phyloP scores from a whole-genome alignment of 2,329 filamentous ascomycete genomes.

The Trichophyton simii region DNA sequence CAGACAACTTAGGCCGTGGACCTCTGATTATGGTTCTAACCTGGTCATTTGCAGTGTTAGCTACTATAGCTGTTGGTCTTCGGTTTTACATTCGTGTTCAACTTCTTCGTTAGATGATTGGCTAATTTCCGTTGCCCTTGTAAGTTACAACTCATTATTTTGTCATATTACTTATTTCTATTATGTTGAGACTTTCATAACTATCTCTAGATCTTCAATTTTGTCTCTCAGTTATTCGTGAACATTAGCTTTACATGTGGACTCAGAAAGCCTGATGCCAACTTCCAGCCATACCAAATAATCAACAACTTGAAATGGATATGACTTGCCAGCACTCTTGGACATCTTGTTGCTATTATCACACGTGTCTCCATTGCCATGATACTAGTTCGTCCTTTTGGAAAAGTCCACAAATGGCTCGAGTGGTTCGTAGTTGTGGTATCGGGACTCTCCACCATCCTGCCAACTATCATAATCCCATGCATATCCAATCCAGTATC shows the following conservation, averaged over 20 bases:
- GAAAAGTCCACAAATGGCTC: neutral
- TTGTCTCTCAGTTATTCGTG: neutral
- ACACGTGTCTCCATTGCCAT: neutral
- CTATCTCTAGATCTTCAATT: neutral
- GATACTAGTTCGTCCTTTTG: neutral
- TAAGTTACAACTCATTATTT: neutral
- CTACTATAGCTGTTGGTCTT: neutral
- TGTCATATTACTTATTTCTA: neutral
- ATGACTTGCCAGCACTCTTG: neutral
- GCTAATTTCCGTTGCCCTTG: neutral
- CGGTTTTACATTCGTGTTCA: neutral
- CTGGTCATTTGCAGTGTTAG: neutral
- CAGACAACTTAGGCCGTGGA: neutral
- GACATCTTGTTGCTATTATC: neutral
- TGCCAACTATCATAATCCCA: neutral
- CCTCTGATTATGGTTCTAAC: neutral
- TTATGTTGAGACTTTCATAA: neutral
- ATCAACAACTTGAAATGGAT: neutral
- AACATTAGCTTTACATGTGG: neutral
- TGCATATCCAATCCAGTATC: conserved; percentile 17
- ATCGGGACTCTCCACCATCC: neutral
- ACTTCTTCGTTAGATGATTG: neutral
- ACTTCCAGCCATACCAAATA: neutral
- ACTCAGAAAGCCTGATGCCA: neutral
- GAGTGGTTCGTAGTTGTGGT: neutral